These are phyloP conservation scores for Claviceps paspali DNA, from an alignment of 2,329 filamentous ascomycete genomes.

Conservation along the genomic window DNA sequence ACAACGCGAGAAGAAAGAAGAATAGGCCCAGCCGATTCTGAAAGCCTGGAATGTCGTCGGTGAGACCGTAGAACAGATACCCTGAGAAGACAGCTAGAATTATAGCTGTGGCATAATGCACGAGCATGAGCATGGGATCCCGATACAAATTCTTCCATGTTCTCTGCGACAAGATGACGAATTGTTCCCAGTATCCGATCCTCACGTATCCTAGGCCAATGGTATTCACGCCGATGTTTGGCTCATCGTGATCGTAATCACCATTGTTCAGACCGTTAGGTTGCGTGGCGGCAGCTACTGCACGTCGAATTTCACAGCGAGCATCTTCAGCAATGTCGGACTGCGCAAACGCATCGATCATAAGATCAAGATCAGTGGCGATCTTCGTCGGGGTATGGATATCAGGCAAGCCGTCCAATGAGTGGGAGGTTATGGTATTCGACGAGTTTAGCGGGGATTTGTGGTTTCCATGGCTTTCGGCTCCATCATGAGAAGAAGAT, in stretches of 20 bases:
- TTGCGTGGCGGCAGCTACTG: constrained; percentile 46
- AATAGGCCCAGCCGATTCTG: constrained; percentile 94
- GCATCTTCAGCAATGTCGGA: constrained; percentile 65
- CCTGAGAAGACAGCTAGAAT: constrained; percentile 86
- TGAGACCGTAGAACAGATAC: constrained; percentile 90
- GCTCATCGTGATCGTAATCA: constrained; percentile 28
- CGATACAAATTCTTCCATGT: constrained; percentile 97
- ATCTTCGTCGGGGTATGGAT: constrained; percentile 42
- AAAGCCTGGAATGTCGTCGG: constrained; percentile 92
- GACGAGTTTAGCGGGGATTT: constrained; percentile 32
- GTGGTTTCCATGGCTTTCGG: constrained; percentile 34
- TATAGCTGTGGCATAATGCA: constrained; percentile 94
- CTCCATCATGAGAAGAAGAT: constrained; percentile 41
- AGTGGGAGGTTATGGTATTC: constrained; percentile 35
- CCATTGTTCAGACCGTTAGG: constrained; percentile 51
- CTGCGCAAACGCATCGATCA: constrained; percentile 59
- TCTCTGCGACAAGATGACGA: constrained; percentile 72
- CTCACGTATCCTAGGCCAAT: constrained; percentile 71
- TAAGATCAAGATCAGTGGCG: constrained; percentile 65
- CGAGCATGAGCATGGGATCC: constrained; percentile 96
- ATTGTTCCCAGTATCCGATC: constrained; percentile 66
- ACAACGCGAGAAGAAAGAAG: constrained; percentile 91
- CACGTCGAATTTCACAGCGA: constrained; percentile 61
- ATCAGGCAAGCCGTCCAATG: constrained; percentile 55
- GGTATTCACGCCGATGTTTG: constrained; percentile 37